These are phyloP conservation scores for Colletotrichum tropicale DNA, from an alignment of 2,329 filamentous ascomycete genomes.

Conservation along the genomic window DNA sequence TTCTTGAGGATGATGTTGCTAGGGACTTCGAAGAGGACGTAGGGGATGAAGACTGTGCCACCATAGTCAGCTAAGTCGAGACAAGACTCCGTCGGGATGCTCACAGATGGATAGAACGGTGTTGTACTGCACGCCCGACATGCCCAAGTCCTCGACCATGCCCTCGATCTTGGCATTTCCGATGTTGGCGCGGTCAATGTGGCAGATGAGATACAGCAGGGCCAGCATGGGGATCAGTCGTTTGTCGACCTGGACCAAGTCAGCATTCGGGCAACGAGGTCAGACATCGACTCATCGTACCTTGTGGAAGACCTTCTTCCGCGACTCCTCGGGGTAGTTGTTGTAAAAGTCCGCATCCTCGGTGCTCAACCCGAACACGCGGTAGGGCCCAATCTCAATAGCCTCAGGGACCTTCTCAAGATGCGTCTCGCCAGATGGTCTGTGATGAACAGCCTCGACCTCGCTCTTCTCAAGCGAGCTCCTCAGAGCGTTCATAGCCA, in stretches of 20 bases:
- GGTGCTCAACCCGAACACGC: conserved; percentile 28
- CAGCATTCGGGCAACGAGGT: background rate
- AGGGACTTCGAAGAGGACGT: conserved; percentile 67
- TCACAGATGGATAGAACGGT: conserved; percentile 61
- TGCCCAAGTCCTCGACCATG: conserved; percentile 37
- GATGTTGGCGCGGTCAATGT: conserved; percentile 58
- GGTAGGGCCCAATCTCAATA: conserved; percentile 31
- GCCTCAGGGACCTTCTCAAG: conserved; percentile 21
- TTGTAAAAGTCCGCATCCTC: conserved; percentile 35
- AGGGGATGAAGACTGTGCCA: conserved; percentile 64
- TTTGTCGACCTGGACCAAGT: conserved; percentile 5
- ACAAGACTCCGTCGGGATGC: conserved; percentile 49
- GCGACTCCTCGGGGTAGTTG: conserved; percentile 27
- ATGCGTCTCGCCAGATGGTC: background rate
- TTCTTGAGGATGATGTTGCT: conserved; percentile 71
- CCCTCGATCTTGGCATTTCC: conserved; percentile 55
- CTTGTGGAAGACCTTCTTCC: conserved; percentile 26
- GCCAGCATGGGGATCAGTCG: conserved; percentile 55
- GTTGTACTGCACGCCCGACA: conserved; percentile 60
- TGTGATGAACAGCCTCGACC: conserved; percentile 1
- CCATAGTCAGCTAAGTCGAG: background rate
- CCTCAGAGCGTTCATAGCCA: background rate
- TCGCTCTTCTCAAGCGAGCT: conserved; percentile 17
- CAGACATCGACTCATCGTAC: background rate
- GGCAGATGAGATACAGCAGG: conserved; percentile 59